Conservation (phyloP, 2,329 filamentous ascomycete genomes). For the Colletotrichum sojae region DNA sequence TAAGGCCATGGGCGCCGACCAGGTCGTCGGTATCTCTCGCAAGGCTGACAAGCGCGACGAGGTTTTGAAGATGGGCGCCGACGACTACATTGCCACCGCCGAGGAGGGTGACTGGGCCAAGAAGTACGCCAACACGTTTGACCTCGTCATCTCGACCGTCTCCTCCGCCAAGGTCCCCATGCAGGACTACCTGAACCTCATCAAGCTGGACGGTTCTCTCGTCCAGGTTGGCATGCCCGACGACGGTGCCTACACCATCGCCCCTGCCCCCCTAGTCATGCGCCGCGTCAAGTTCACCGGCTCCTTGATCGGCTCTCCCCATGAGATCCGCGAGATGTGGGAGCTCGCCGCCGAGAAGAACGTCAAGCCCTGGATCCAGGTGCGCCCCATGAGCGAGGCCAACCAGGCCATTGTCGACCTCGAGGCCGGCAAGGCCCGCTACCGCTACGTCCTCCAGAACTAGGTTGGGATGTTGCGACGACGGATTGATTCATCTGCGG, state of each 20-base stretch:
- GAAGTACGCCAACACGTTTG: conserved; percentile 65
- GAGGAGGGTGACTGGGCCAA: conserved; percentile 69
- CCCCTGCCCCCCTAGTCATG: conserved; percentile 68
- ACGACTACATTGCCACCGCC: conserved; percentile 60
- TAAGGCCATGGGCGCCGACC: conserved; percentile 75
- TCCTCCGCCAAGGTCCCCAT: conserved; percentile 62
- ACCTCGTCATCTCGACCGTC: conserved; percentile 73
- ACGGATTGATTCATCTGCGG: conserved; percentile 1
- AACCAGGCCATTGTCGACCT: conserved; percentile 70
- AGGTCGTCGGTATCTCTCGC: conserved; percentile 72
- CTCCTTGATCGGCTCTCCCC: conserved; percentile 62
- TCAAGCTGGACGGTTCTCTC: conserved; percentile 69
- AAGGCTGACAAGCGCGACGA: conserved; percentile 67
- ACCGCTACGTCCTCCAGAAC: conserved; percentile 62
- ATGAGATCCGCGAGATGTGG: conserved; percentile 73
- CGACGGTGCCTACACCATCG: conserved; percentile 52
- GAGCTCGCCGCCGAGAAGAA: conserved; percentile 69
- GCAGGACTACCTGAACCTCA: conserved; percentile 70
- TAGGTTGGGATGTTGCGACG: conserved; percentile 43
- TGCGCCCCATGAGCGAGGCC: conserved; percentile 67
- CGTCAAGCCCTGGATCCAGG: conserved; percentile 70
- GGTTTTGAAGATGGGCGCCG: conserved; percentile 69
- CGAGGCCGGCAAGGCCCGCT: conserved; percentile 65
- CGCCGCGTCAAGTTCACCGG: conserved; percentile 68
- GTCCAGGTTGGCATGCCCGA: conserved; percentile 73